Evolutionary conservation across 1,284 basidiomycete genomes (phyloP), one percentile per base, ranked within the genome.

Genomic region (Rhodotorula sp.): DNA sequence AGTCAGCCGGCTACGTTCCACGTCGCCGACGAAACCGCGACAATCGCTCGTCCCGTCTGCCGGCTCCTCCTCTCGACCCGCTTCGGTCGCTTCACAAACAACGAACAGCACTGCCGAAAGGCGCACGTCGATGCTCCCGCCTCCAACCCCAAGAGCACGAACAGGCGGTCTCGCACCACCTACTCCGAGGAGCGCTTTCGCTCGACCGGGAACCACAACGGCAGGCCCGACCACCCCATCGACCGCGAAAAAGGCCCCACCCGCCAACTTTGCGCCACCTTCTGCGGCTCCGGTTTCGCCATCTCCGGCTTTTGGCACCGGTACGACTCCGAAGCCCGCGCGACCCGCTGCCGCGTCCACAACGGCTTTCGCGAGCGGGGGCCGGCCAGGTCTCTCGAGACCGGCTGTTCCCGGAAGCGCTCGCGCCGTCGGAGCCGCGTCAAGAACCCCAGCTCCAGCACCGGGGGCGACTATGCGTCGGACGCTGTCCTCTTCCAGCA

Each of bases 141-240:
- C 49, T 15, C 56, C 60, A 0, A 62, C 50, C 16, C 84, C 84
- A 69, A 79, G 81, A 34, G 71, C 78, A 31, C 58, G 52, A 15
- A 63, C 64, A 52, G 26, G 60, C 1, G 54, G 56, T 8, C 68
- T 58, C 56, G 59, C 26, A 49, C 70, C 56, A 26, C 68, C 48
- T 0, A 52, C 62, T 52, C 62, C 61, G 21, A 26, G 47, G 49
- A 28, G 47, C 56, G 34, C 48, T 28, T 31, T 66, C 64, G 45
- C 45, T 43, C 64, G n/a, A 45, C 58, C 21, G 19, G 47, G 45
- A 26, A 50, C 16, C 34, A 26, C 18, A n/a, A n/a, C 3, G 15
- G 26, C 43, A 34, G 48, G 1, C 19, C 48, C 52, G 10, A 12
- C 28, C 3, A 31, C 34, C 10, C 64, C 63, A 1, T 16, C 34